Evolutionary conservation across 2,329 filamentous ascomycete genomes (phyloP).

Genomic region (Pestalotiopsis sp.): DNA sequence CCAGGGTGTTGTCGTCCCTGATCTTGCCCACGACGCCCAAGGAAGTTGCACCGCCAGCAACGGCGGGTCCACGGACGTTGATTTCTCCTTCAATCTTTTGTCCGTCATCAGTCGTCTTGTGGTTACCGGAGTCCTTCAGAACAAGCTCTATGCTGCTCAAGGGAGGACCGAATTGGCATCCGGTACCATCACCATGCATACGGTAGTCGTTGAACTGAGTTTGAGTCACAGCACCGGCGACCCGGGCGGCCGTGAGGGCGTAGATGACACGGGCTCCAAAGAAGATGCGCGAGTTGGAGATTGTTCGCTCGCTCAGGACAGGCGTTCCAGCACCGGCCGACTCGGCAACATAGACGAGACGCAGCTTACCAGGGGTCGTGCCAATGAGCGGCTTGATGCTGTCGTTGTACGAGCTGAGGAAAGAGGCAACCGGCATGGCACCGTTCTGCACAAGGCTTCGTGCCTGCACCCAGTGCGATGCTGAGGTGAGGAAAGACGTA

Average conservation of each 20-base stretch:
- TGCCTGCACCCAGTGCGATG: conserved; percentile 73
- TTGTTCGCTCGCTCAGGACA: conserved; percentile 66
- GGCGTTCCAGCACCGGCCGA: conserved; percentile 64
- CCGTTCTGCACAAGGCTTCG: conserved; percentile 71
- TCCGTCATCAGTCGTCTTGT: conserved; percentile 66
- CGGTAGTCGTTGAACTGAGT: conserved; percentile 89
- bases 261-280: conserved; percentile 82
- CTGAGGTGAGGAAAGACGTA: conserved; percentile 63
- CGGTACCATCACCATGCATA: conserved; percentile 43
- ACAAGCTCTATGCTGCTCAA: conserved; percentile 79
- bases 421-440: conserved; percentile 69
- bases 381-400: conserved; percentile 62
- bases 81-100: conserved; percentile 64
- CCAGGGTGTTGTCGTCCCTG: conserved; percentile 73
- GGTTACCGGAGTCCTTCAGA: conserved; percentile 62
- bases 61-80: conserved; percentile 71
- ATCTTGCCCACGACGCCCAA: conserved; percentile 68
- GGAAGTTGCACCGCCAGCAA: conserved; percentile 65
- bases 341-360: conserved; percentile 80
- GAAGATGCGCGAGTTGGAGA: conserved; percentile 83
- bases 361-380: conserved; percentile 70
- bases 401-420: conserved; percentile 65
- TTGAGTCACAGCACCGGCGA: conserved; percentile 90
- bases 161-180: conserved; percentile 79
- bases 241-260: conserved; percentile 76